Conservation (phyloP, 495 filamentous ascomycete species). For the Hyaloscypha bicolor region DNA sequence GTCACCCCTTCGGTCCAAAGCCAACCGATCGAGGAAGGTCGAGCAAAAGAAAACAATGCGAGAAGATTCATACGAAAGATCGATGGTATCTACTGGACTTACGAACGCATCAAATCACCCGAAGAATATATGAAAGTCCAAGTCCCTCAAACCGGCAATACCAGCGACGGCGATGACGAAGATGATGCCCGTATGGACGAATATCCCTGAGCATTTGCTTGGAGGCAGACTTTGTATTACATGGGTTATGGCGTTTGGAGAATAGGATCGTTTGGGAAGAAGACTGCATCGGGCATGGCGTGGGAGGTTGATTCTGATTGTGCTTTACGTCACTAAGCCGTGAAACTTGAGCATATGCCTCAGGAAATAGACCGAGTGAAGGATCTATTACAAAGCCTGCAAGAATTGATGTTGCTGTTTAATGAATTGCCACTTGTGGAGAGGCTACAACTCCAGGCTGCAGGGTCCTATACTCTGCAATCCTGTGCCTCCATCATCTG, state of each 20-base stretch:
- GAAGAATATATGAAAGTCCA: not conserved
- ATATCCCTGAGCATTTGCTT: not conserved
- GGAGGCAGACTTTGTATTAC: not conserved
- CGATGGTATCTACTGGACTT: conserved; percentile 4
- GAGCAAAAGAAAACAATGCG: conserved; percentile 17
- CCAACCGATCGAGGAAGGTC: conserved; percentile 25
- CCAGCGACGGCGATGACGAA: conserved; percentile 1
- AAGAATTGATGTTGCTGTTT: no score
- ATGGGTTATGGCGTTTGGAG: not conserved
- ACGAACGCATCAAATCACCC: not conserved
- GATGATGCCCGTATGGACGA: not conserved
- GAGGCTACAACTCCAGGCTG: no score
- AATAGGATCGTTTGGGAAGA: not conserved
- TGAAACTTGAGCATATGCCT: not conserved
- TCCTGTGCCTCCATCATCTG: no score
- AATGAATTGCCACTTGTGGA: no score
- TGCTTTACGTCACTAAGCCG: not conserved
- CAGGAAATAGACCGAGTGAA: not conserved
- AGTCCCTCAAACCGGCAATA: not conserved
- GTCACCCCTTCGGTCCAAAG: conserved; percentile 28
- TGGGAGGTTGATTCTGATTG: not conserved
- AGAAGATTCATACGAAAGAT: conserved; percentile 13
- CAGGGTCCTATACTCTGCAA: no score
- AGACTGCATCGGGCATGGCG: not conserved
- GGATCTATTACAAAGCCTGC: not conserved